These are phyloP conservation scores for Aspergillus bombycis DNA, from an alignment of 2,329 filamentous ascomycete genomes.

Conservation along the genomic window DNA sequence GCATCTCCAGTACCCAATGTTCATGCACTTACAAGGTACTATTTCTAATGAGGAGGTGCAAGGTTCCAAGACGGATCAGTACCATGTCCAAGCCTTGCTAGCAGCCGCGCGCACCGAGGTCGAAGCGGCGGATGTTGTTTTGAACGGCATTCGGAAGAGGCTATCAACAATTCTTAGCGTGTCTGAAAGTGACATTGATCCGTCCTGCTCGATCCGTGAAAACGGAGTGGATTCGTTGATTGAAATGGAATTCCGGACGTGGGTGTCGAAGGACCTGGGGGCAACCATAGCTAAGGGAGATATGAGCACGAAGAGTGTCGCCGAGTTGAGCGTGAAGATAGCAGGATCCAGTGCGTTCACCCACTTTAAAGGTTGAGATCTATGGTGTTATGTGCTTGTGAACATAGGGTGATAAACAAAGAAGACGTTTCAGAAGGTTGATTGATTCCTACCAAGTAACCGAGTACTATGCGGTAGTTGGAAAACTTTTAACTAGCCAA, in stretches of 20 bases:
- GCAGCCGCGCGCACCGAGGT: neutral
- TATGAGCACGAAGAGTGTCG: neutral
- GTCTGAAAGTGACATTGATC: conserved; percentile 24
- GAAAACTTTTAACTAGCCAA: neutral
- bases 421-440: neutral
- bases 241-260: conserved; percentile 29
- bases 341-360: neutral
- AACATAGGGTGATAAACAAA: neutral
- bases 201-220: conserved; percentile 13
- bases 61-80: neutral
- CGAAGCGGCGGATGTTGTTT: neutral
- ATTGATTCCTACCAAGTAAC: neutral
- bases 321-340: neutral
- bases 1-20: neutral
- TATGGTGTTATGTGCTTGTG: neutral
- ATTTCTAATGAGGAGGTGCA: neutral
- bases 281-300: conserved; percentile 4
- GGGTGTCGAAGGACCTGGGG: conserved; percentile 25
- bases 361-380: neutral
- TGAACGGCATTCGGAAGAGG: conserved; percentile 5
- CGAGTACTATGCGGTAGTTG: neutral
- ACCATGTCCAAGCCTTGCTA: neutral
- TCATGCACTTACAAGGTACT: neutral
- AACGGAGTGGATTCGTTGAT: conserved; percentile 31
- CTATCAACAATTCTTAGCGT: conserved; percentile 22